Evolutionary conservation across 495 filamentous ascomycete genomes (phyloP), one percentile per base, ranked within the genome.

Genomic region (Neurospora sp.): DNA sequence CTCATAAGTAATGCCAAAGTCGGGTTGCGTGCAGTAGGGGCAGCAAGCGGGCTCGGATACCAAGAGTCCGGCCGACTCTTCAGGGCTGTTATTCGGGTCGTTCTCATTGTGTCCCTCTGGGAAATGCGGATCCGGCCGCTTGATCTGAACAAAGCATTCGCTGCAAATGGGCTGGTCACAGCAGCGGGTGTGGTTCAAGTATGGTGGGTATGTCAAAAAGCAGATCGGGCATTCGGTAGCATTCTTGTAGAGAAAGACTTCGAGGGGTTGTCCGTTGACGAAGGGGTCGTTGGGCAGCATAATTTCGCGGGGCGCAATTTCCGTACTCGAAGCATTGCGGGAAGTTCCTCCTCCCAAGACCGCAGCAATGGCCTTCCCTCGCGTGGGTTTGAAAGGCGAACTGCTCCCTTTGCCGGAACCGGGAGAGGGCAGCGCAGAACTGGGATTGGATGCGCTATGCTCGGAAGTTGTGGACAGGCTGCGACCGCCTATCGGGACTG

Each of bases 111-210:
- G 89, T 71, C 97, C 93, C 80, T 99, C 96, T 12, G 96, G 96
- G 54, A 93, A 91, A 83, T 99, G 96, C 16, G 96, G 96, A 77
- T 99, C 96, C 10, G 95, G 93, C 35, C 96, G 89, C 84, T 97
- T 99, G 79, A 99, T 99, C 79, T 99, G 96, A 10, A 99, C 96
- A 77, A 99, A 99, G 80, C 96, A 99, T 83, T 99, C 96, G 69
- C 96, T 98, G 84, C 96, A 99, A 72, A 99, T 98, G 7, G 93
- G 87, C 79, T 99, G 96, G 77, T 97, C 95, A 81, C 96, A 99
- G 79, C 96, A 99, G 75, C 96, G 86, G 3, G 96, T 98, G 69
- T 91, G 92, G 80, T 99, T 98, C n/a, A 98, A 85, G 79, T 96
- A 97, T 3, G 95, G 94, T 4, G 96, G 96, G 76, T 97, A 99